Conservation (phyloP, 176 grass and related monocot genomes). For the Elaeis guineensis region DNA sequence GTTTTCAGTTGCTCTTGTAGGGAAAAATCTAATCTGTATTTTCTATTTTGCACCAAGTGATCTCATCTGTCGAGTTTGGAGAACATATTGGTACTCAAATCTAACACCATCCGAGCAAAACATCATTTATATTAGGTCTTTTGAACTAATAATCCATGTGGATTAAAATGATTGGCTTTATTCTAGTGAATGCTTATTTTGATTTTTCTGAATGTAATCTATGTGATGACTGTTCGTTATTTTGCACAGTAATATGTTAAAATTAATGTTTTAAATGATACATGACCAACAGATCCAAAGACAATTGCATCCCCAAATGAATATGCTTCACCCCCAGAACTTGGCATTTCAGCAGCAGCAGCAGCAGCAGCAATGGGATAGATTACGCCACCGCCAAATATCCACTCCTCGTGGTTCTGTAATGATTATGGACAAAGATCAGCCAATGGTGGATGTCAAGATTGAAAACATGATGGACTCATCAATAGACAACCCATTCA, state of each 20-base stretch:
- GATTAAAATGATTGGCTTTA: too few species aligned
- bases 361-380: slow-evolving; percentile 44
- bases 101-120: too few species aligned
- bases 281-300: slow-evolving; percentile 41
- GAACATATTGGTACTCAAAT: too few species aligned
- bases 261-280: neutral
- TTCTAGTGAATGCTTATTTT: too few species aligned
- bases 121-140: too few species aligned
- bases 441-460: slow-evolving; percentile 68
- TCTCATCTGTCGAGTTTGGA: too few species aligned
- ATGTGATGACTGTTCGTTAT: neutral
- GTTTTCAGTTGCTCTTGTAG: too few species aligned
- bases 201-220: too few species aligned
- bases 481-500: slow-evolving; percentile 39
- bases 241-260: neutral
- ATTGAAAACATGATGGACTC: slow-evolving; percentile 76
- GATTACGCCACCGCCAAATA: slow-evolving; percentile 63
- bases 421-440: slow-evolving; percentile 56
- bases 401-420: slow-evolving; percentile 52
- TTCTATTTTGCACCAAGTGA: too few species aligned
- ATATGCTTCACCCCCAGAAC: slow-evolving; percentile 42
- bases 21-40: too few species aligned
- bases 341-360: slow-evolving; percentile 58
- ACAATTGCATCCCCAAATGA: slow-evolving; percentile 58
- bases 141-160: too few species aligned